Evolutionary conservation across 805 yeast species (phyloP).

Genomic region (Scheffersomyces coipomensis): DNA sequence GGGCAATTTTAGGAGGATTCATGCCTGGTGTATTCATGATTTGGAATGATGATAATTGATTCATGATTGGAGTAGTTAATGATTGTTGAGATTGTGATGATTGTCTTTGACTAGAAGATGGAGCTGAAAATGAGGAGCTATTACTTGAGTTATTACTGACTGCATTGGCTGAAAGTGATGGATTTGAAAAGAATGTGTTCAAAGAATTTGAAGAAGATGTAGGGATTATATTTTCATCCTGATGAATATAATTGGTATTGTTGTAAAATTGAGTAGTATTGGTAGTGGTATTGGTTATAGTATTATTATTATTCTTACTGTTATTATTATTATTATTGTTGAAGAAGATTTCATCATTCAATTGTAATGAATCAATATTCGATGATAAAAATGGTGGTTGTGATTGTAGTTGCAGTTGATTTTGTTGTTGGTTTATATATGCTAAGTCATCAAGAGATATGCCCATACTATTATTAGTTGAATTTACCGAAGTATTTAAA

Average conservation of each 20-base stretch:
- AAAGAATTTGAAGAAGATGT: not conserved
- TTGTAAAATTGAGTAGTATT: not conserved
- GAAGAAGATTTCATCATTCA: slow-evolving; percentile 25
- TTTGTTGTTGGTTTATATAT: too few species aligned
- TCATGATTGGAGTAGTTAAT: not conserved
- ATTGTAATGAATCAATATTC: slow-evolving; percentile 18
- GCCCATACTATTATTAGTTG: too few species aligned
- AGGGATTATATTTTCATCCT: not conserved
- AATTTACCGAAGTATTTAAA: too few species aligned
- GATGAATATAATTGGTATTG: not conserved
- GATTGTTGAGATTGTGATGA: not conserved
- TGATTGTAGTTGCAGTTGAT: too few species aligned
- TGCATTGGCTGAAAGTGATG: not conserved
- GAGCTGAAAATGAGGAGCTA: not conserved
- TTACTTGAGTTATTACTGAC: too few species aligned
- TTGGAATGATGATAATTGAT: not conserved
- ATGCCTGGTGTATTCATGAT: slow-evolving; percentile 2
- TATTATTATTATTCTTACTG: too few species aligned
- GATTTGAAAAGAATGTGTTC: not conserved
- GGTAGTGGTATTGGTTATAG: not conserved
- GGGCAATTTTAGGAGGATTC: slow-evolving; percentile 1
- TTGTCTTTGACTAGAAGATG: not conserved
- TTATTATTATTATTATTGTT: slow-evolving; percentile 7
- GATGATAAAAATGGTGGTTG: too few species aligned
- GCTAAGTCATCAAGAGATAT: too few species aligned